These are phyloP conservation scores for Chloris gayana DNA, from an alignment of 176 grass and related monocot species.

Conservation along the genomic window DNA sequence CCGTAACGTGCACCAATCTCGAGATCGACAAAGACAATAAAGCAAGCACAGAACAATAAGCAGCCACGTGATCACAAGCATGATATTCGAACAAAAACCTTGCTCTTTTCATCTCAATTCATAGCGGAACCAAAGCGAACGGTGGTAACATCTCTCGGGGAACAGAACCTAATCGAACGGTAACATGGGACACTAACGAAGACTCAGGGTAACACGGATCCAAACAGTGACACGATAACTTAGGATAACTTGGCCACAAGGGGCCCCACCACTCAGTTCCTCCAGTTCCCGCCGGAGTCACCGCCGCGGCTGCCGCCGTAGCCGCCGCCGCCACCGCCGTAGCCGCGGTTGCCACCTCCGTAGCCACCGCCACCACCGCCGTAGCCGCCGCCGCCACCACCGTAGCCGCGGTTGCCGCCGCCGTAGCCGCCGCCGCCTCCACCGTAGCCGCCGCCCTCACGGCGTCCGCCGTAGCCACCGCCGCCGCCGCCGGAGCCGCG, in stretches of 20 bases:
- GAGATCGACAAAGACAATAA: too few species aligned
- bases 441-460: background rate
- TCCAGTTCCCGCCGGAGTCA: constrained; percentile 58
- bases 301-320: constrained; percentile 38
- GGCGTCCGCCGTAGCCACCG: constrained; percentile 8
- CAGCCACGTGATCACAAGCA: too few species aligned
- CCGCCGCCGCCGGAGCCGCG: constrained; percentile 52
- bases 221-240: constrained; percentile 27
- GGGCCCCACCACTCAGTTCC: constrained; percentile 55
- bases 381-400: constrained; percentile 7
- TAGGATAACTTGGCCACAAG: constrained; percentile 43
- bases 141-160: constrained; percentile 22
- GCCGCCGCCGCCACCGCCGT: background rate
- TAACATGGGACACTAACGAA: constrained; percentile 5
- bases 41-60: too few species aligned
- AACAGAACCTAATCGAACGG: constrained; percentile 25
- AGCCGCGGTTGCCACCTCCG: background rate
- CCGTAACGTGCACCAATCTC: too few species aligned
- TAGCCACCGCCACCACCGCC: background rate
- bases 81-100: constrained; percentile 51
- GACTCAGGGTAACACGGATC: constrained; percentile 13
- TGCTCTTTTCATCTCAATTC: background rate
- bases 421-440: background rate
- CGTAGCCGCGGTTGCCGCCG: constrained; percentile 11
- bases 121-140: constrained; percentile 14